Evolutionary conservation across 1,284 basidiomycete species (phyloP).

Genomic region (Pseudozyma pruni): DNA sequence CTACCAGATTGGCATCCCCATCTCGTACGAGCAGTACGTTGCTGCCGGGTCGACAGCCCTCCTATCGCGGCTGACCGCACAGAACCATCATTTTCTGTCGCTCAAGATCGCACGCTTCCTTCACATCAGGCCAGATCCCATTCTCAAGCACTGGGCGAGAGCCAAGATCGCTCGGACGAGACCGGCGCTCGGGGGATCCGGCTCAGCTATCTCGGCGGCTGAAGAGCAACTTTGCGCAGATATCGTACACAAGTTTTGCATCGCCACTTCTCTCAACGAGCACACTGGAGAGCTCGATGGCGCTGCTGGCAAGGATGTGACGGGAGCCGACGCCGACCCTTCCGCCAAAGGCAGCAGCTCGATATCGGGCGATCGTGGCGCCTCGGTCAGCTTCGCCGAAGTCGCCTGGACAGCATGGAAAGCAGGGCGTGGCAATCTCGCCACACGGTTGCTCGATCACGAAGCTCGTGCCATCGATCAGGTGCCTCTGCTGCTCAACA

Average conservation of each 20-base stretch:
- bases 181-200: slow-evolving; percentile 29
- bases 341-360: not conserved
- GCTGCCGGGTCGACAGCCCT: slow-evolving; percentile 70
- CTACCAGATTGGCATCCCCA: slow-evolving; percentile 90
- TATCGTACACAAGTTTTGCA: slow-evolving; percentile 87
- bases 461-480: slow-evolving; percentile 90
- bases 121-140: slow-evolving; percentile 82
- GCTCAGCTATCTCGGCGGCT: slow-evolving; percentile 25
- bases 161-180: slow-evolving; percentile 84
- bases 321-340: not conserved
- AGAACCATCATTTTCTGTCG: slow-evolving; percentile 89
- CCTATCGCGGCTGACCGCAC: slow-evolving; percentile 82
- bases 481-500: slow-evolving; percentile 87
- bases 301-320: slow-evolving; percentile 14
- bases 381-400: slow-evolving; percentile 85
- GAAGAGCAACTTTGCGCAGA: slow-evolving; percentile 82
- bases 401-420: slow-evolving; percentile 95
- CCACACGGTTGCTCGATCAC: slow-evolving; percentile 91
- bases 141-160: slow-evolving; percentile 94
- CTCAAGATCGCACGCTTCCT: slow-evolving; percentile 89
- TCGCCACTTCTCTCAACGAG: slow-evolving; percentile 69
- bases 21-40: slow-evolving; percentile 85
- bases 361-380: slow-evolving; percentile 8
- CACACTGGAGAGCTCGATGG: slow-evolving; percentile 22
- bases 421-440: slow-evolving; percentile 82